A percentile compares a stretch with the other conserved stretches of the same genome.
These are phyloP conservation scores for Collybia nuda DNA, from an alignment of 768 basidiomycete species.

Conservation along the genomic window DNA sequence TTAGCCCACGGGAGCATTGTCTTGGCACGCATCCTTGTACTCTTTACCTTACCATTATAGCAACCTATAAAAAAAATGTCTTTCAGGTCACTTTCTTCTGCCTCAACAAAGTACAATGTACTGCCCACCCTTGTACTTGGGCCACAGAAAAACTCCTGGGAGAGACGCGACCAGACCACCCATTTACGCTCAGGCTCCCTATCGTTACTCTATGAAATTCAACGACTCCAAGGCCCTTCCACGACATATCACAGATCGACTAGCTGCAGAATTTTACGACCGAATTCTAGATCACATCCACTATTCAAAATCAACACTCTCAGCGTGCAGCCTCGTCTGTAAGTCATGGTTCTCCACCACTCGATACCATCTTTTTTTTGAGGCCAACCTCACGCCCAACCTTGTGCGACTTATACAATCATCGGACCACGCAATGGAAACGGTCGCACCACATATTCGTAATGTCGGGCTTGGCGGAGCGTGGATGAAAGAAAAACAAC, in stretches of 20 bases:
- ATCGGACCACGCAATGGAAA: conserved; percentile 23
- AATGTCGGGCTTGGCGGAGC: conserved; percentile 27
- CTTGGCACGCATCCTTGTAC: background rate
- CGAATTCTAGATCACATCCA: conserved; percentile 27
- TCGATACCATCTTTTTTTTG: conserved; percentile 31
- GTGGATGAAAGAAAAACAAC: conserved; percentile 17
- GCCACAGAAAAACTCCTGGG: background rate
- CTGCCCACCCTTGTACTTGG: background rate
- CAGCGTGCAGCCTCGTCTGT: conserved; percentile 30
- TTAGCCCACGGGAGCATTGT: too few relatives aligned
- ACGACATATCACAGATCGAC: conserved; percentile 19
- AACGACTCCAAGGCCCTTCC: conserved; percentile 13
- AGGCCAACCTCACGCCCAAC: conserved; percentile 24
- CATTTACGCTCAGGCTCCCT: background rate
- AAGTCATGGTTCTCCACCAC: conserved; percentile 29
- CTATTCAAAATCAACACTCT: conserved; percentile 22
- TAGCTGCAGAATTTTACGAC: conserved; percentile 32
- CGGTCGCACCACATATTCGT: conserved; percentile 27
- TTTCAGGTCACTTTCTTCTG: too few relatives aligned
- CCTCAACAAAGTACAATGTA: background rate
- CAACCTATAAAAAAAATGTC: too few relatives aligned
- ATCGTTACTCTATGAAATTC: conserved; percentile 1
- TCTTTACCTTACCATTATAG: background rate
- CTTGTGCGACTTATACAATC: conserved; percentile 23
- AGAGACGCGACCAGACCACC: background rate